phyloP scores from a whole-genome alignment of 1,284 basidiomycete species.

The Leccinum pseudoinsigne region DNA sequence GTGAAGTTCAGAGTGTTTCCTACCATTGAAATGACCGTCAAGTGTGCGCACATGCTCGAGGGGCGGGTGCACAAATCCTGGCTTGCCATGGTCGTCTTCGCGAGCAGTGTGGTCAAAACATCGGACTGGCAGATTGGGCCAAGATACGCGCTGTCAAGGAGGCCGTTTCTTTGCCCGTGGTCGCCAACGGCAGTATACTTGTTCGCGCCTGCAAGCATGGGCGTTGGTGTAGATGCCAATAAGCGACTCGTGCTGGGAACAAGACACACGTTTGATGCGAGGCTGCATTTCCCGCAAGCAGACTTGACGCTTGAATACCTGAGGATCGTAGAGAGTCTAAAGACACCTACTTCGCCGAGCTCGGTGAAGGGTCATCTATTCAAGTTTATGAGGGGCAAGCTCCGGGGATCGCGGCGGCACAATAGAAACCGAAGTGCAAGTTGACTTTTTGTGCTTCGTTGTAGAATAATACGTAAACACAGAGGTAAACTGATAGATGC shows the following conservation, averaged over 20 bases:
- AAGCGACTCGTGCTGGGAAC: background rate
- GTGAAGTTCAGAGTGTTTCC: conserved; percentile 96
- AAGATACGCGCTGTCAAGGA: conserved; percentile 87
- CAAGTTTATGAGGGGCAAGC: conserved; percentile 43
- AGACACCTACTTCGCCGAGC: conserved; percentile 71
- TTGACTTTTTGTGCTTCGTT: too few species aligned
- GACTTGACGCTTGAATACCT: conserved; percentile 87
- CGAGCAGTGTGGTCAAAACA: conserved; percentile 87
- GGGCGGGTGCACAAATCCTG: conserved; percentile 94
- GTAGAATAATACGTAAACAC: too few species aligned
- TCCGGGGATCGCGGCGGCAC: too few species aligned
- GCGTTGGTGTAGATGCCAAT: background rate
- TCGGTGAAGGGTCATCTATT: conserved; percentile 94
- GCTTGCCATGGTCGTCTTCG: conserved; percentile 92
- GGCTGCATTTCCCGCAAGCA: conserved; percentile 60
- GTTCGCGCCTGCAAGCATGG: conserved; percentile 44
- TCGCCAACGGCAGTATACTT: conserved; percentile 98
- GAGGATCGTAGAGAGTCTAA: conserved; percentile 69
- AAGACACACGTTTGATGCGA: conserved; percentile 32
- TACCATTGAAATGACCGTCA: conserved; percentile 83
- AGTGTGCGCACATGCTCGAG: conserved; percentile 95
- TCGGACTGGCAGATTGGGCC: conserved; percentile 81
- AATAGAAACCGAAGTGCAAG: too few species aligned
- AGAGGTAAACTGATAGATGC: too few species aligned
- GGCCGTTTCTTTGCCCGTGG: conserved; percentile 89